Base-by-base conservation (phyloP, 352 stramenopile genomes). In the Phytopythium oedochilum region DNA sequence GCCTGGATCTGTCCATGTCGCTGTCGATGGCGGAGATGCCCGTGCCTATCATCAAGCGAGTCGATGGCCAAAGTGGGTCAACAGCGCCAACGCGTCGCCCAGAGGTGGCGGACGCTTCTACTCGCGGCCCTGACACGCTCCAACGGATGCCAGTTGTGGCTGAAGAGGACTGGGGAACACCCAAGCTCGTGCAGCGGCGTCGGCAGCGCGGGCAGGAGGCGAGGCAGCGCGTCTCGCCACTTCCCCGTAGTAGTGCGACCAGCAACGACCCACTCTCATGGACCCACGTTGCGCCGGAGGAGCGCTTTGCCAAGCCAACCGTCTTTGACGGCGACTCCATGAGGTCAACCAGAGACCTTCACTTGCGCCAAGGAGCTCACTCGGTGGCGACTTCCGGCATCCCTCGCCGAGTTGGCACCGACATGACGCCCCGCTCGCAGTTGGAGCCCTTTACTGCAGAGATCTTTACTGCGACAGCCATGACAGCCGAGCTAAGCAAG, bases 1-100 rank as follows among this genome's bases (percentile, higher is more conserved):
- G 78, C 36, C 64, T 89, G 17, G 75, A 89, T 28, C 55, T 89
- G 28, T 89, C 75, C 59, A 83, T 86, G 70, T 83, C 73, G 2
- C 66, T 79, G 59, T 70, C 62, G 22, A 47, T 71, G 17, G 57
- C 52, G 1, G 55, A 66, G 26, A n/a, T 15, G 44, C n/a, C 40
- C 8, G n/a, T 10, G 31, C 12, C 15, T 4, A 38, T 3, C 23
- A 14, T 1, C 17, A 35, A 20, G 2, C 40, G 40, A 47, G 20
- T 10, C 20, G 7, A 9, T 29, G 40, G 3, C 22, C n/a, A 5
- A 23, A 31, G 20, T 5, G 40, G 2, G 22, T 14, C 32, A 36
- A 15, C 5, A 11, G 15, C 32, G 15, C 2, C 32, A 14, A 15
- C 11, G 32, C 32, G 11, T 17, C 11, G 32, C 7, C 32, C 3